phyloP scores from a whole-genome alignment of 805 yeast species.

The Cyberlindnera meyerae region DNA sequence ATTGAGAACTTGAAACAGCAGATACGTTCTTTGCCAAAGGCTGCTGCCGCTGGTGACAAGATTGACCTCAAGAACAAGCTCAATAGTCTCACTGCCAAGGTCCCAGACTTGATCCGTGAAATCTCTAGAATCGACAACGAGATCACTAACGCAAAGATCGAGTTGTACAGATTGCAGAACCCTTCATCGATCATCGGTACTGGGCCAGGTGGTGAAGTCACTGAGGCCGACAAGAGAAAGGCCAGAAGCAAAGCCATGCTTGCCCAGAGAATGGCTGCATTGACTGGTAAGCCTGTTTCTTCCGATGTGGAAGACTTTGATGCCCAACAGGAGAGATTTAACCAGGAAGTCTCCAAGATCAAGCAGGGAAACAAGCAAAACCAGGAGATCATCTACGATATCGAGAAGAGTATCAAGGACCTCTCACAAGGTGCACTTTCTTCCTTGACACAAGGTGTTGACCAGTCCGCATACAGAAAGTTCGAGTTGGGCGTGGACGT shows the following conservation, averaged over 20 bases:
- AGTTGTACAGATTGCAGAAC: conserved; percentile 56
- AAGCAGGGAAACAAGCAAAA: conserved; percentile 51
- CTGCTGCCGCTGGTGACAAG: conserved; percentile 31
- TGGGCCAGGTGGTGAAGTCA: conserved; percentile 82
- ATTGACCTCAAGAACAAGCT: conserved; percentile 50
- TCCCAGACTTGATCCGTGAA: conserved; percentile 64
- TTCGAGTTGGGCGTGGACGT: conserved; percentile 85
- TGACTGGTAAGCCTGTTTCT: conserved; percentile 68
- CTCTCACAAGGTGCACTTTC: conserved; percentile 41
- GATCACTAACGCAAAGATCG: conserved; percentile 62
- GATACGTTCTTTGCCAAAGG: conserved; percentile 43
- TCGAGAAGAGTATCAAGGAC: conserved; percentile 64
- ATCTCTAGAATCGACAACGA: conserved; percentile 63
- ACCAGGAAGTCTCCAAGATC: conserved; percentile 47
- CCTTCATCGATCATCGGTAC: conserved; percentile 76
- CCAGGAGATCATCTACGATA: conserved; percentile 59
- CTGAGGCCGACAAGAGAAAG: conserved; percentile 76
- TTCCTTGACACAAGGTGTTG: conserved; percentile 26
- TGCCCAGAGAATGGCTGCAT: conserved; percentile 85
- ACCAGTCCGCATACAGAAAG: conserved; percentile 52
- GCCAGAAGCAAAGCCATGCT: conserved; percentile 76
- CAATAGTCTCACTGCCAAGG: conserved; percentile 58
- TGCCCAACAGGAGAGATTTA: conserved; percentile 35
- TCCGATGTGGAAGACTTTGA: conserved; percentile 35
- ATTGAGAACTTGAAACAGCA: conserved; percentile 62